Conservation (phyloP, 106 monocot genomes). For the Allium sativum region DNA sequence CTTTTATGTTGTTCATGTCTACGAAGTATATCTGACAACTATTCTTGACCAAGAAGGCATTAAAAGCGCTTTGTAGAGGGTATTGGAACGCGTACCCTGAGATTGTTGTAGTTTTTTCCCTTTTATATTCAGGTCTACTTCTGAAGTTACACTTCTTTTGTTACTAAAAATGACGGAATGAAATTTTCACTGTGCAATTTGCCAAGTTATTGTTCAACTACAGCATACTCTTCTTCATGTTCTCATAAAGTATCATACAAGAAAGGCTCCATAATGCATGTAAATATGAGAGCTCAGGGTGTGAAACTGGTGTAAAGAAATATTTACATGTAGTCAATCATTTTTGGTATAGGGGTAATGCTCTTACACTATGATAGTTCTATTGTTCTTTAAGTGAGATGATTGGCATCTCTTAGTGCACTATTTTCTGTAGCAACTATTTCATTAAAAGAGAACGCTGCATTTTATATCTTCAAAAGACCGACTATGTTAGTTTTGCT, state of each 20-base stretch:
- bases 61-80: slow-evolving; percentile 64
- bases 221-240: neutral
- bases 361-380: neutral
- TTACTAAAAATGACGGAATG: neutral
- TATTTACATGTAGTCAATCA: neutral
- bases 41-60: slow-evolving; percentile 77
- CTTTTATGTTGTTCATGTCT: slow-evolving; percentile 62
- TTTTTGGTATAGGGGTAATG: neutral
- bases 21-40: slow-evolving; percentile 77
- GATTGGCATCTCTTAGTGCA: too few relatives aligned
- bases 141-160: neutral
- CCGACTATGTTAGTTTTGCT: too few relatives aligned
- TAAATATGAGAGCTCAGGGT: slow-evolving; percentile 5
- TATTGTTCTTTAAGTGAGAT: neutral
- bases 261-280: neutral
- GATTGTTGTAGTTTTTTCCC: slow-evolving; percentile 2
- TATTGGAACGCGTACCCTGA: slow-evolving; percentile 60
- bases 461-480: too few relatives aligned
- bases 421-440: too few relatives aligned
- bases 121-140: too few relatives aligned
- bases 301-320: slow-evolving; percentile 1
- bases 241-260: neutral
- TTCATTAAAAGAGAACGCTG: too few relatives aligned
- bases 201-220: too few relatives aligned
- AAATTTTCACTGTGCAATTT: neutral